Evolutionary conservation across 2,329 filamentous ascomycete species (phyloP).

Genomic region (Hypoxylon sp.): DNA sequence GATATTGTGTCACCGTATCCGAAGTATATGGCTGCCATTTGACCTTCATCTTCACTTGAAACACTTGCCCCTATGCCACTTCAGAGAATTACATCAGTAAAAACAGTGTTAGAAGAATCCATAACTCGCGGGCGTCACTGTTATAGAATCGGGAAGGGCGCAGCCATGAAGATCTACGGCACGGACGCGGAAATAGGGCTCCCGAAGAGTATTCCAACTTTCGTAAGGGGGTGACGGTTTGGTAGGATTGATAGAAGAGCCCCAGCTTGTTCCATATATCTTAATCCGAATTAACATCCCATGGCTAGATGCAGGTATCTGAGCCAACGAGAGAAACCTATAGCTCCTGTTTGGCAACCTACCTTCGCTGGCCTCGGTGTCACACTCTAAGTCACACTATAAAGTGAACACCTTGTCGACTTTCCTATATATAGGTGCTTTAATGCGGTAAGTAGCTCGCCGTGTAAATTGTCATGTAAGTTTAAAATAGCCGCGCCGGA

Average conservation of each 20-base stretch:
- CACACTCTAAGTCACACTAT: neutral
- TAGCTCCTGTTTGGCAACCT: neutral
- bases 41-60: constrained; percentile 13
- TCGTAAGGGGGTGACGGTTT: neutral
- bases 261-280: constrained; percentile 7
- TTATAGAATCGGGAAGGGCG: constrained; percentile 2
- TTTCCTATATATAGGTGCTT: neutral
- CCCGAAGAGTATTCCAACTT: neutral
- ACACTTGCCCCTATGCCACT: constrained; percentile 20
- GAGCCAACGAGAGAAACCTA: neutral
- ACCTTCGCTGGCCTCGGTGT: neutral
- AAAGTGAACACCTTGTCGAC: neutral
- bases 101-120: neutral
- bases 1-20: neutral
- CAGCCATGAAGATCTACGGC: constrained; percentile 9
- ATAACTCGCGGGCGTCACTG: neutral
- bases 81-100: constrained; percentile 4
- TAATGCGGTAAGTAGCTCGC: constrained; percentile 2
- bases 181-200: constrained; percentile 18
- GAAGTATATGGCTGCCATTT: neutral
- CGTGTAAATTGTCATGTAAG: constrained; percentile 3
- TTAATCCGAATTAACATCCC: constrained; percentile 7
- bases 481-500: constrained; percentile 24
- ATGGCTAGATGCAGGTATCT: neutral
- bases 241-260: neutral